Conservation (phyloP, 1,284 basidiomycete genomes). For the Irpex rosettiformis region DNA sequence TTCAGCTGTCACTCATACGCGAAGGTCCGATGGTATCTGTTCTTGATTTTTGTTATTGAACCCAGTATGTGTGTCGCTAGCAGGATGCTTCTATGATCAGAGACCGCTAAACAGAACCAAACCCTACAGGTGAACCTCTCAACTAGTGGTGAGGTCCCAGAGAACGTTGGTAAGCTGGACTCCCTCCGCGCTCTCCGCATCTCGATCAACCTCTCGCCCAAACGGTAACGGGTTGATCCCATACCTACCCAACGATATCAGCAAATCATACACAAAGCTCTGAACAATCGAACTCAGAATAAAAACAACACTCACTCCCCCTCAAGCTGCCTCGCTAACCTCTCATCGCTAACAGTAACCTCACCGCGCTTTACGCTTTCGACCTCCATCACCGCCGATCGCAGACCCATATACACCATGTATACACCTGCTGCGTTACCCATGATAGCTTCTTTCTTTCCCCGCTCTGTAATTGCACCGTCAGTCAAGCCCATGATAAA, state of each 20-base stretch:
- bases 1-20: too few species aligned
- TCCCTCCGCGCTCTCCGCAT: background rate
- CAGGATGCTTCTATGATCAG: too few species aligned
- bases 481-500: background rate
- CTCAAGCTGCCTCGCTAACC: background rate
- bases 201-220: background rate
- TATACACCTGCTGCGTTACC: background rate
- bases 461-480: background rate
- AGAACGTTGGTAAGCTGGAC: background rate
- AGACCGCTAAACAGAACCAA: too few species aligned
- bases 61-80: too few species aligned
- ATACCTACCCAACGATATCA: background rate
- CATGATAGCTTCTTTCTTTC: background rate
- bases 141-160: background rate
- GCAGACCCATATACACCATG: background rate
- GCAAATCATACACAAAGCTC: background rate
- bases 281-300: too few species aligned
- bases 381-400: background rate
- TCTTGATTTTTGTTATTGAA: too few species aligned
- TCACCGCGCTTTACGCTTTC: background rate
- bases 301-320: background rate
- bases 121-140: background rate
- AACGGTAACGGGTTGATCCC: background rate
- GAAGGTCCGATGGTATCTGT: too few species aligned
- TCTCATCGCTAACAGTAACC: background rate